Evolutionary conservation across 192 early-diverging fungal genomes (phyloP), one percentile per base, ranked within the genome.

Genomic region (Kappamyces sp.): DNA sequence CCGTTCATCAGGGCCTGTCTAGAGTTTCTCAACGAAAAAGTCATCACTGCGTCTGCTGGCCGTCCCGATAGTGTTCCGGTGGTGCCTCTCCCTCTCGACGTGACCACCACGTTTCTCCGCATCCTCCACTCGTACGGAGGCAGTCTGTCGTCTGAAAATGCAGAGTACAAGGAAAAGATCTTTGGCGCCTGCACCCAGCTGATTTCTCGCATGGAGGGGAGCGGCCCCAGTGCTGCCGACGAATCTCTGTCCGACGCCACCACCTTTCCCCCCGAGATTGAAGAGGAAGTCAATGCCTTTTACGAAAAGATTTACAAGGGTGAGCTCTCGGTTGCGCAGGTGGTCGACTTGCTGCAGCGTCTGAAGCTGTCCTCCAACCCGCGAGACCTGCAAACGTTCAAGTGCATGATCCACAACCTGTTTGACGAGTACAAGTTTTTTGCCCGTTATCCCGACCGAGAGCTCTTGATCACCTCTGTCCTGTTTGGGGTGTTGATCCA

Each of bases 341-440:
- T 96, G 69, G 84, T 97, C 33, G 89, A 92, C 9, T 69, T 88
- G 5, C 75, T 99, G 23, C 79, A 86, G 60, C 76, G 74, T 9
- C 86, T 91, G 65, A 90, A 90, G 55, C 85, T 84, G 50, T 93
- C 93, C 31, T 60, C 81, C 10, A 82, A 84, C 51, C 64, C 74
- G 31, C 74, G 84, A 23, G 90, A 90, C 60, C 87, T 87, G 68
- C 87, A 93, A 47, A 83, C 89, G 4, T 97, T 84, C 69, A 78
- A 84, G 5, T 92, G 87, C 64, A 94, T 97, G 82, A 85, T 94
- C 5, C 87, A 91, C 70, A 90, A 90, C 54, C 83, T 95, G 37
- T 88, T 99, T 70, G 97, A 97, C 60, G 97, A 99, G 70, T 95
- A 91, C 71, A 85, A 88, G 55, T 96, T 90, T 64, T 94, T 99